A percentile compares a stretch with the other conserved stretches of the same genome.
phyloP scores from a whole-genome alignment of 179 eudicot genomes.

The Amaranthus tricolor region DNA sequence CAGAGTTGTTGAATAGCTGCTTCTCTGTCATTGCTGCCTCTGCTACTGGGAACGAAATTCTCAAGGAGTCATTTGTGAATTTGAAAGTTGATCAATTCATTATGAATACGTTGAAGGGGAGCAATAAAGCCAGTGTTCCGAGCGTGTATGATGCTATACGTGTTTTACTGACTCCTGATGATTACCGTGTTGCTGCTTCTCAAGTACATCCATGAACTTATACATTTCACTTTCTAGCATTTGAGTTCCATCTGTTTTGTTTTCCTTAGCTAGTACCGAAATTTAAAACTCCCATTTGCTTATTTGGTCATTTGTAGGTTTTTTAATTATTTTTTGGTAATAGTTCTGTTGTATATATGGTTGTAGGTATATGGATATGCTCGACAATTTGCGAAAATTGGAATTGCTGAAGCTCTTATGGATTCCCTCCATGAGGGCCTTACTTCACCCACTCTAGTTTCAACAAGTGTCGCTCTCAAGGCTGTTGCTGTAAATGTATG shows the following conservation, averaged over 20 bases:
- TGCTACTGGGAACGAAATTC: slow-evolving; percentile 79
- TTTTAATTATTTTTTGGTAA: background rate
- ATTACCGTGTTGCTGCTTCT: slow-evolving; percentile 89
- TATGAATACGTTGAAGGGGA: slow-evolving; percentile 39
- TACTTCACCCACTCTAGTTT: slow-evolving; percentile 68
- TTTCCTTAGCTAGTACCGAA: background rate
- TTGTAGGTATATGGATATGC: slow-evolving; percentile 93
- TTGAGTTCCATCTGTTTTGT: background rate
- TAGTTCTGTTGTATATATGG: background rate
- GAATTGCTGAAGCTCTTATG: slow-evolving; percentile 79
- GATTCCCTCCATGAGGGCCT: slow-evolving; percentile 65
- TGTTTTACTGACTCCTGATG: slow-evolving; percentile 79
- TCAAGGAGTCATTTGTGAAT: slow-evolving; percentile 83
- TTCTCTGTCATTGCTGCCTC: slow-evolving; percentile 84
- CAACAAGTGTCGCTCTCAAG: slow-evolving; percentile 78
- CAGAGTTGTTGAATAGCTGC: slow-evolving; percentile 49
- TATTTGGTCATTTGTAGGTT: background rate
- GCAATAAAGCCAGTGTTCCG: slow-evolving; percentile 39
- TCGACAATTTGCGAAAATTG: slow-evolving; percentile 75
- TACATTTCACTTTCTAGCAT: background rate
- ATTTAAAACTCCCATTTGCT: background rate
- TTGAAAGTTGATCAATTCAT: slow-evolving; percentile 72
- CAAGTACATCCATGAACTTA: slow-evolving; percentile 47
- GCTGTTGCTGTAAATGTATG: slow-evolving; percentile 95
- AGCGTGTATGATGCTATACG: slow-evolving; percentile 74